Evolutionary conservation across 805 yeast genomes (phyloP).

Genomic region (Pichia eremophila): DNA sequence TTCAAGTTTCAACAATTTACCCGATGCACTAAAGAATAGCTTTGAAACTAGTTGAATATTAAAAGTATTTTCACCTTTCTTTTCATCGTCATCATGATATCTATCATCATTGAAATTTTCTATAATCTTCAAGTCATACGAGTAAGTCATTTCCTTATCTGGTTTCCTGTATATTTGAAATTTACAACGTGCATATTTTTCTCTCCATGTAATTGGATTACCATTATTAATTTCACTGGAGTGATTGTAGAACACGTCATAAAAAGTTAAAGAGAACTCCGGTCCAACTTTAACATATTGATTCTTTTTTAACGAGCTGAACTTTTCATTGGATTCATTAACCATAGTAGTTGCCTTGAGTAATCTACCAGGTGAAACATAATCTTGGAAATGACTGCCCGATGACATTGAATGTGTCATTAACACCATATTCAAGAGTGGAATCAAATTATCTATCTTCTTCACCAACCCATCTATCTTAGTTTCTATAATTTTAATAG

Average conservation of each 20-base stretch:
- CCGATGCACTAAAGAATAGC: slow-evolving; percentile 63
- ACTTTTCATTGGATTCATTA: slow-evolving; percentile 28
- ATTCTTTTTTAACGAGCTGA: neutral
- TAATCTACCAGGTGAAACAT: slow-evolving; percentile 55
- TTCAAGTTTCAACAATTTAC: slow-evolving; percentile 51
- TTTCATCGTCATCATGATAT: slow-evolving; percentile 53
- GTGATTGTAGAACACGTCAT: slow-evolving; percentile 54
- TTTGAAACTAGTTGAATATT: slow-evolving; percentile 36
- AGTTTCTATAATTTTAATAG: slow-evolving; percentile 37
- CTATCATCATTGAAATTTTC: slow-evolving; percentile 65
- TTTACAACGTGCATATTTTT: slow-evolving; percentile 50
- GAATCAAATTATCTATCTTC: slow-evolving; percentile 59
- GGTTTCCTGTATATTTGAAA: slow-evolving; percentile 31
- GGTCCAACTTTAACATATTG: slow-evolving; percentile 44
- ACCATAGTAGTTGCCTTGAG: slow-evolving; percentile 51
- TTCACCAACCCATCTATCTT: slow-evolving; percentile 39
- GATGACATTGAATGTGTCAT: slow-evolving; percentile 61
- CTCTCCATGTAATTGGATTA: slow-evolving; percentile 58
- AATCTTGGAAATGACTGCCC: slow-evolving; percentile 34
- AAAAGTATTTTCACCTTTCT: slow-evolving; percentile 27
- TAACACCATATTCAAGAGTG: slow-evolving; percentile 54
- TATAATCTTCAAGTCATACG: slow-evolving; percentile 36
- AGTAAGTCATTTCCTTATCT: slow-evolving; percentile 19
- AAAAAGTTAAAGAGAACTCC: slow-evolving; percentile 44
- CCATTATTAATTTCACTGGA: slow-evolving; percentile 25